Percentiles rank a stretch among this genome's conserved stretches.
These are phyloP conservation scores for Strobilomyces dryophilus DNA, from an alignment of 768 basidiomycete species.

Conservation along the genomic window DNA sequence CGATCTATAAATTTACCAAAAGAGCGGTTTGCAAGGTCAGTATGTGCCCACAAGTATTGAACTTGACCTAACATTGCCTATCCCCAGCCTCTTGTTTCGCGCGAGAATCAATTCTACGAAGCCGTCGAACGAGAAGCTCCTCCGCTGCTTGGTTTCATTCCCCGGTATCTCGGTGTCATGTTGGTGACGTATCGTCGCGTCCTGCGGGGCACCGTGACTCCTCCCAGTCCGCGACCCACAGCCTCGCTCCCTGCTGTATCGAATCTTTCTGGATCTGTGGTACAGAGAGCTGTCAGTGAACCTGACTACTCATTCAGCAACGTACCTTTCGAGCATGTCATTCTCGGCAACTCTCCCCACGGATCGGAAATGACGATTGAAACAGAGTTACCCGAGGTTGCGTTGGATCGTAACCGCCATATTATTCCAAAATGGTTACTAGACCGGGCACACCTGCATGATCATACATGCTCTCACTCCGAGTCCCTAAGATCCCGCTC, in stretches of 20 bases:
- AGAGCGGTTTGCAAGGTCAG: conserved; percentile 97
- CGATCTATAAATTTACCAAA: conserved; percentile 97
- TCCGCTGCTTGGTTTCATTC: conserved; percentile 88
- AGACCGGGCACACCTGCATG: conserved; percentile 42
- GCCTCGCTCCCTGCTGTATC: conserved; percentile 16
- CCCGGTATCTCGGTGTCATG: conserved; percentile 99
- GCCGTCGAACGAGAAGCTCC: conserved; percentile 93
- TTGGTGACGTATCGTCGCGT: conserved; percentile 92
- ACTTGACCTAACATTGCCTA: conserved; percentile 12
- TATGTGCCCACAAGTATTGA: not conserved
- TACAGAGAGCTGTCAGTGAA: conserved; percentile 28
- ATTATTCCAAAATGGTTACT: conserved; percentile 95
- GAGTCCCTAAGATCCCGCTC: conserved; percentile 26
- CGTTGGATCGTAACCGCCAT: conserved; percentile 88
- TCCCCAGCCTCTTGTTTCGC: conserved; percentile 84
- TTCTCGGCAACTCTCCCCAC: conserved; percentile 13
- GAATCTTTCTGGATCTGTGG: conserved; percentile 24
- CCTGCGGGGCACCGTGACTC: conserved; percentile 36
- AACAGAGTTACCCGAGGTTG: conserved; percentile 92
- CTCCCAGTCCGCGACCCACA: conserved; percentile 16
- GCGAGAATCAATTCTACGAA: conserved; percentile 98
- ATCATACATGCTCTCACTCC: conserved; percentile 46
- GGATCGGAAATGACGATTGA: conserved; percentile 45
- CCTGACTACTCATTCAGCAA: conserved; percentile 8
- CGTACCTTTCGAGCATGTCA: not conserved